phyloP scores from a whole-genome alignment of 1,284 basidiomycete genomes.

The Hortiboletus rubellus region DNA sequence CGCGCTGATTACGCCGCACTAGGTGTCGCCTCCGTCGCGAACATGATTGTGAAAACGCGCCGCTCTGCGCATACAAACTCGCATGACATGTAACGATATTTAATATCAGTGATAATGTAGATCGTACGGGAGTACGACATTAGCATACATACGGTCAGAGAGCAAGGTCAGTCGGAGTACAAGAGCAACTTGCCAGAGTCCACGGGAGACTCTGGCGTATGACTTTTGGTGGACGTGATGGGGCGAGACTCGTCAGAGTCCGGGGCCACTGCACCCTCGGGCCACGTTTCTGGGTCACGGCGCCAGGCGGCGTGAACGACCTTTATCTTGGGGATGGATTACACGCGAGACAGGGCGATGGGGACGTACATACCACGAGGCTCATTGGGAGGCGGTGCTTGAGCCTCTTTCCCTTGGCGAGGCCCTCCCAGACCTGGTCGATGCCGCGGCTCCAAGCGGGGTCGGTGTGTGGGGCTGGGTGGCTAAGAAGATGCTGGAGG shows the following conservation, averaged over 20 bases:
- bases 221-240: not conserved
- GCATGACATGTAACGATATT: slow-evolving; percentile 11
- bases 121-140: slow-evolving; percentile 1
- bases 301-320: slow-evolving; percentile 72
- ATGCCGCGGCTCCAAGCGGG: slow-evolving; percentile 57
- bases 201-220: slow-evolving; percentile 8
- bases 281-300: slow-evolving; percentile 70
- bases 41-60: slow-evolving; percentile 38
- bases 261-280: slow-evolving; percentile 52
- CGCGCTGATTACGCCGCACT: slow-evolving; percentile 11
- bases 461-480: slow-evolving; percentile 49
- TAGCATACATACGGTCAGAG: slow-evolving; percentile 10
- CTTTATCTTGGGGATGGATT: slow-evolving; percentile 52
- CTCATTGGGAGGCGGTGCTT: slow-evolving; percentile 58
- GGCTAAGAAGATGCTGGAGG: slow-evolving; percentile 54
- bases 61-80: slow-evolving; percentile 33
- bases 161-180: no score
- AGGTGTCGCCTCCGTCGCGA: slow-evolving; percentile 78
- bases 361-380: slow-evolving; percentile 53
- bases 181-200: not conserved
- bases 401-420: slow-evolving; percentile 56
- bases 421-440: slow-evolving; percentile 61
- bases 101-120: slow-evolving; percentile 5
- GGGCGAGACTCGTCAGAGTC: slow-evolving; percentile 51
- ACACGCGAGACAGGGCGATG: slow-evolving; percentile 7